Base-by-base conservation (phyloP, 2,329 filamentous ascomycete species). In the Aspergillus phoenicis region DNA sequence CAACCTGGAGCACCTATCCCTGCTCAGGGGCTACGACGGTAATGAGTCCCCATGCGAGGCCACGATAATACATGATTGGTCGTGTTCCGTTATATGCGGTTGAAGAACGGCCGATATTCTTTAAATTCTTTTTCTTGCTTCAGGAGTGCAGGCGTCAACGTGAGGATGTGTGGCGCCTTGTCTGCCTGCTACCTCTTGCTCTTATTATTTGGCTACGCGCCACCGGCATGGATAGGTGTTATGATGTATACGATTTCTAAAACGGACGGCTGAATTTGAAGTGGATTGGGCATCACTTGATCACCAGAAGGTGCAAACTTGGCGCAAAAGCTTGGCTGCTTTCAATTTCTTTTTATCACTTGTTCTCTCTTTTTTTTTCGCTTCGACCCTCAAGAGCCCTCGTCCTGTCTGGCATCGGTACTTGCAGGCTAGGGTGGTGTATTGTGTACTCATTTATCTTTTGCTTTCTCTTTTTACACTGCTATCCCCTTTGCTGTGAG, bases 171-270 rank as follows among this genome's bases (percentile, higher is more conserved):
- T 10, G 26, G 47, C 47, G 47, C 47, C 17, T 30, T 60, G 65
- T 65, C 66, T 66, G 68, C 67, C 68, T 67, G 61, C 65, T 61
- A 60, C 65, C 66, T 64, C 56, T 62, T 62, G 63, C 57, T 60
- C 58, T 65, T 67, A 66, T 63, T 62, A 64, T 68, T 36, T 71
- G 48, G 38, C 61, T 68, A 30, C 47, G 15, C 15, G 47, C 47
- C 47, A 51, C 26, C 58, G 74, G 73, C 74, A 76, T 75, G 71
- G 73, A 64, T 69, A 70, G 74, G 73, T 76, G 73, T 74, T 76
- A 75, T 71, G 73, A 76, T 75, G 68, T 71, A 70, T 73, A 75
- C 69, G 73, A 75, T 67, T 66, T 67, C 64, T 71, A 74, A 75
- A 71, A 66, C 63, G 71, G 68, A 73, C 66, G 67, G 67, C 65